Base-by-base conservation (phyloP, 1,139 yeast genomes). In the Lodderomyces parapsilosis region DNA sequence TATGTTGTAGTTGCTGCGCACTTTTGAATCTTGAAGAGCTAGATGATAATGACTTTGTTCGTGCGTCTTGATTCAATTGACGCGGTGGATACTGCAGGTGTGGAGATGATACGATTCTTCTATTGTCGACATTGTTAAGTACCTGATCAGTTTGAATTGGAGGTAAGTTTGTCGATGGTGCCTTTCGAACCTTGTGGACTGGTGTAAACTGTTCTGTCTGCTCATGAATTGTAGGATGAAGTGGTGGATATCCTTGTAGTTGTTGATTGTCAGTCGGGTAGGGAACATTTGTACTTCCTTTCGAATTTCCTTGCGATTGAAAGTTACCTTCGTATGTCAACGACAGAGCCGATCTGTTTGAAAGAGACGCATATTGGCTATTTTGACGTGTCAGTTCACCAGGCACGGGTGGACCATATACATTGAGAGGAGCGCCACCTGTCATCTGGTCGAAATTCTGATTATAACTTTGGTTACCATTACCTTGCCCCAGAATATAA, bases 91-190 rank as follows among this genome's bases (percentile, higher is more conserved):
- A 46, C 13, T 57, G 58, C 34, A 55, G 51, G 13, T 47, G 47
- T 6, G 66, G 65, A 1, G 63, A 53, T 0, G 67, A 63, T 2
- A 57, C 65, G 27, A 60, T 58, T 41, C 67, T 46, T 46, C 66
- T 50, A 2, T 39, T 22, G 50, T 53, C 34, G 40, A 44, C 36
- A 33, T 44, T 38, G 36, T 43, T 36, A 14, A 39, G 37, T 33
- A 38, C 18, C 36, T 47, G 48, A 22, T 51, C 54, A 7, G 57
- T 58, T 40, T 56, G 58, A 24, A 56, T 53, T 5, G 63, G 59
- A 6, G 59, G 56, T 24, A 55, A 42, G 34, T 46, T 42, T 17
- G 46, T 42, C n/a, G 50, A 41, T 7, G 51, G 50, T 2, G 52
- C 51, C 43, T 43, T 42, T 32, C 49, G 45, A 3, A 14, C 18